Conservation (phyloP, 345 rosid species). For the Theobroma cacao region DNA sequence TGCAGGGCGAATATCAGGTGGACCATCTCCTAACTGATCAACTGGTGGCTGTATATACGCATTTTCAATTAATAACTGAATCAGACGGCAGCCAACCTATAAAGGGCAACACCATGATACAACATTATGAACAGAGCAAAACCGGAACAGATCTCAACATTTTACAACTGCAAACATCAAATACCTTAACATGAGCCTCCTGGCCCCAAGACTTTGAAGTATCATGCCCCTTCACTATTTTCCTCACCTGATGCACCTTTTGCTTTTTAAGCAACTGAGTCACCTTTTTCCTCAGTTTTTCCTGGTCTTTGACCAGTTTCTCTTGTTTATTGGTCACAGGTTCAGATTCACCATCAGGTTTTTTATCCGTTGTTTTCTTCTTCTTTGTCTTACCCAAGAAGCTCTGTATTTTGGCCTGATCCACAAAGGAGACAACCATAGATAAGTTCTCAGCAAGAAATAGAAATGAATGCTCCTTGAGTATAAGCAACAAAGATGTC, state of each 20-base stretch:
- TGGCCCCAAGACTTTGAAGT: constrained; percentile 85
- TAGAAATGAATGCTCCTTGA: not conserved
- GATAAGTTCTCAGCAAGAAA: constrained; percentile 17
- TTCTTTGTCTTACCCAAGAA: constrained; percentile 75
- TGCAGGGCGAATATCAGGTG: constrained; percentile 92
- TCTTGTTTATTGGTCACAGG: constrained; percentile 29
- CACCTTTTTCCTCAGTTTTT: constrained; percentile 59
- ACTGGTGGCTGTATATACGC: constrained; percentile 89
- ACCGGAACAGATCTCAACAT: not conserved
- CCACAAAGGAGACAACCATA: constrained; percentile 10
- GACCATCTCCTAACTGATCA: constrained; percentile 69
- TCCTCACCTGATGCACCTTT: constrained; percentile 56
- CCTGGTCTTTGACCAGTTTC: constrained; percentile 40
- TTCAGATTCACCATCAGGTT: constrained; percentile 35
- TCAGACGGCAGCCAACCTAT: constrained; percentile 88
- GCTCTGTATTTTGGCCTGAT: constrained; percentile 68
- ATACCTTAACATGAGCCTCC: constrained; percentile 85
- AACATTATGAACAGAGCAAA: constrained; percentile 12
- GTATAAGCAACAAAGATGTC: not conserved
- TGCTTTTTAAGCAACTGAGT: constrained; percentile 59
- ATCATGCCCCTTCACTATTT: constrained; percentile 55
- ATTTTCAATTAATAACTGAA: constrained; percentile 77
- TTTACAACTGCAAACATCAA: constrained; percentile 21
- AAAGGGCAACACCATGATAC: constrained; percentile 25
- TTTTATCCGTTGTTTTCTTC: constrained; percentile 30